Evolutionary conservation across 352 stramenopile species (phyloP), one percentile per base, ranked within the genome.

Genomic region (Globisporangium middletonii): DNA sequence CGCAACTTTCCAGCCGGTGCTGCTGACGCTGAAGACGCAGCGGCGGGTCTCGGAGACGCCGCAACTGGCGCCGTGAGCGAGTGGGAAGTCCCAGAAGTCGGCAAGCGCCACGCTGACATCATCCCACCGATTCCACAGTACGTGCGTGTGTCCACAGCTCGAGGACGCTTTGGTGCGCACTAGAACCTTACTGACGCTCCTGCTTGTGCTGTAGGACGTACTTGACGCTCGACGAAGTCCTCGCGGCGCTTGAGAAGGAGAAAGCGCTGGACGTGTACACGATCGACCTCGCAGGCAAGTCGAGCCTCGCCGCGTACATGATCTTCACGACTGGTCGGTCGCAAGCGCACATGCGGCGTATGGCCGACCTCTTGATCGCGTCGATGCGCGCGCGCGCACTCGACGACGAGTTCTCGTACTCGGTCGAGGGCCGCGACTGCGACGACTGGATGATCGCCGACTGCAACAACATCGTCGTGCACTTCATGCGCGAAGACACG

Each of bases 391-490:
- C 69, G 16, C 62, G 86, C 9, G 45, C 78, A 2, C 50, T 92
- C 15, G 59, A 78, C 13, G 80, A 93, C 59, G 78, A 91, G 26
- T 91, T 93, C 53, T 78, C 86, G 53, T 93, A 93, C 62, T 59
- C 58, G 19, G 88, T 94, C 38, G 88, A 96, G 73, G 88, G 88
- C 12, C 83, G 87, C 45, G 84, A 96, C 60, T 93, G 83, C 51
- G 88, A 96, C 64, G 88, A 96, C 75, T 96, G 88, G 88, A 96
- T 96, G 86, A 95, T 96, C 61, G 85, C 88, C 30, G 88, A 96
- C 63, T 93, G 86, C 71, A 90, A 89, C 60, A 95, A 86, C 63
- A 80, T 96, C 54, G 88, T 96, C 33, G 83, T 96, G 60, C 88
- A 96, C 50, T 82, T 95, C 35, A 89, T 96, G 78, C 74, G 73